phyloP scores from a whole-genome alignment of 1,139 yeast species.

The Saccharomycopsis hybrid region DNA sequence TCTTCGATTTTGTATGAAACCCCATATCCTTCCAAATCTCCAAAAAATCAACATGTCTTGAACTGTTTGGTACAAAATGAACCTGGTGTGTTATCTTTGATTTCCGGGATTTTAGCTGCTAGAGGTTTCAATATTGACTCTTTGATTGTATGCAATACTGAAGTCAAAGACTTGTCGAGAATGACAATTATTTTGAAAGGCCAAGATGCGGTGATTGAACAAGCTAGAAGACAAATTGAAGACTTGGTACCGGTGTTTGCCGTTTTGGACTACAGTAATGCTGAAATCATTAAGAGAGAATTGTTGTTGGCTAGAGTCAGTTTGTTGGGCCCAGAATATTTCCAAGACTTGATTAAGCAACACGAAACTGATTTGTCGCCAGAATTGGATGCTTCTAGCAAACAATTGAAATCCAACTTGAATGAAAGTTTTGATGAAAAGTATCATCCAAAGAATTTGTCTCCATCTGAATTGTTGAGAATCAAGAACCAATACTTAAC shows the following conservation, averaged over 20 bases:
- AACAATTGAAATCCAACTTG: neutral
- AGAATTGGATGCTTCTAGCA: constrained; percentile 15
- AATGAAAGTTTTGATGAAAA: constrained; percentile 33
- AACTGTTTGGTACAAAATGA: constrained; percentile 97
- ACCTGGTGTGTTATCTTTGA: constrained; percentile 93
- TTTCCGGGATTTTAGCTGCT: constrained; percentile 94
- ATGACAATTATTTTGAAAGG: constrained; percentile 96
- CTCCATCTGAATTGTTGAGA: constrained; percentile 89
- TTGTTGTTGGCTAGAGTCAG: constrained; percentile 86
- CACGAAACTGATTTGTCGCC: constrained; percentile 43
- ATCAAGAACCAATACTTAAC: constrained; percentile 86
- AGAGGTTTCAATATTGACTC: constrained; percentile 98
- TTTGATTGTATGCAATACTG: constrained; percentile 92
- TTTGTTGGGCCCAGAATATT: constrained; percentile 92
- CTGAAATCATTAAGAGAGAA: constrained; percentile 88
- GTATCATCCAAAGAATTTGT: constrained; percentile 83
- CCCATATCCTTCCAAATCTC: constrained; percentile 62
- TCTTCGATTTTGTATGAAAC: constrained; percentile 92
- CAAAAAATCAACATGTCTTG: constrained; percentile 77
- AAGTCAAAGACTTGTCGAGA: constrained; percentile 88
- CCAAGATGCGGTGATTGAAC: constrained; percentile 94
- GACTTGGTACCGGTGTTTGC: constrained; percentile 98
- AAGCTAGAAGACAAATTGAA: constrained; percentile 97
- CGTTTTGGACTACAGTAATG: constrained; percentile 85
- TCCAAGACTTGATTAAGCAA: constrained; percentile 87